A percentile compares a stretch with the other conserved stretches of the same genome.
phyloP scores from a whole-genome alignment of 768 basidiomycete genomes.

The Porpolomopsis calyptriformis region DNA sequence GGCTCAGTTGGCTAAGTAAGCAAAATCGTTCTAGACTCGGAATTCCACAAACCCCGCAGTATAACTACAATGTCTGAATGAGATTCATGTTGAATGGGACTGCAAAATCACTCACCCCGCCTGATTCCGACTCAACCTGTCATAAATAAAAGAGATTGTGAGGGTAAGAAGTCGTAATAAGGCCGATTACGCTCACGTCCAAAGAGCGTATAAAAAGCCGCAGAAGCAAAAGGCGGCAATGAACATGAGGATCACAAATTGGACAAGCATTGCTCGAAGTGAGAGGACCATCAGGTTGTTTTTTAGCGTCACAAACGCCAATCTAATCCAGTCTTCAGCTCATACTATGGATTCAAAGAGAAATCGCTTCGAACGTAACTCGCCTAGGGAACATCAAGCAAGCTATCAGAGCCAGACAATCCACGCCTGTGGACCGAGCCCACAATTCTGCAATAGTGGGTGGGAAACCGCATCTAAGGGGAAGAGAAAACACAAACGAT shows the following conservation, averaged over 20 bases:
- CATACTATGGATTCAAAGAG: background rate
- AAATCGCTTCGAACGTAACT: constrained; percentile 5
- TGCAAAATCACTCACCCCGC: constrained; percentile 33
- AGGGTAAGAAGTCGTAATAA: background rate
- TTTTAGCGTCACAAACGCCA: constrained; percentile 86
- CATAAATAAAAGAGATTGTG: constrained; percentile 3
- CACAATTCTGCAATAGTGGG: constrained; percentile 35
- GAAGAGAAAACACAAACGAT: constrained; percentile 33
- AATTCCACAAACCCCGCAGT: constrained; percentile 27
- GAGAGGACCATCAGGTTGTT: constrained; percentile 73
- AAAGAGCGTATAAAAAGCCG: constrained; percentile 87
- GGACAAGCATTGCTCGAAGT: constrained; percentile 84
- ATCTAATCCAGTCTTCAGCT: constrained; percentile 28
- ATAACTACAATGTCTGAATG: constrained; percentile 8
- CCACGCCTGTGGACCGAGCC: constrained; percentile 64
- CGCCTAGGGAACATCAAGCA: constrained; percentile 84
- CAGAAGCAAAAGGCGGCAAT: constrained; percentile 86
- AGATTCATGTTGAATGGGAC: constrained; percentile 1
- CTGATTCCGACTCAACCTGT: constrained; percentile 51
- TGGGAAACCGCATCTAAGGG: constrained; percentile 3
- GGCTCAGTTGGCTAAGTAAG: constrained; percentile 20
- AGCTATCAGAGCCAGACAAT: constrained; percentile 81
- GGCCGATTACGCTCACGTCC: constrained; percentile 57
- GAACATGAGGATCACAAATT: constrained; percentile 75
- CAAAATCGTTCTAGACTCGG: background rate